Conservation (phyloP, 2,329 filamentous ascomycete species). For the Phyllosticta ampelicida region DNA sequence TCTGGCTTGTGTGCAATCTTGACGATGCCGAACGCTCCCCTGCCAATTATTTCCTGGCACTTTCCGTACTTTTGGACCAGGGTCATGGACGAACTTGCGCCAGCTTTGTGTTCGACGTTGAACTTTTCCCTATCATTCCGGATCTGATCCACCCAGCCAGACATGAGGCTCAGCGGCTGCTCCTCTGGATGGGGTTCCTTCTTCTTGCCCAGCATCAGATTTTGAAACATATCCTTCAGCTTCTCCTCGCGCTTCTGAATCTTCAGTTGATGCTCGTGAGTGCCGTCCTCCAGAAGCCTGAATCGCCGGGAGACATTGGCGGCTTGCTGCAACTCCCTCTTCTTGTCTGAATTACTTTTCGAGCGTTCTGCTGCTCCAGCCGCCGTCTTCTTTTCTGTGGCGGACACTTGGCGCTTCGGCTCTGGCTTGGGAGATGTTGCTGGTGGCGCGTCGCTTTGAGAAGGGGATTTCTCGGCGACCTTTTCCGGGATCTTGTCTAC, state of each 20-base stretch:
- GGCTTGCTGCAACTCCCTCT: constrained; percentile 17
- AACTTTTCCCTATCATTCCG: constrained; percentile 73
- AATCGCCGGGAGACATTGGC: constrained; percentile 36
- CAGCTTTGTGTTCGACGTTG: constrained; percentile 64
- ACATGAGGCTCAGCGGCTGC: constrained; percentile 82
- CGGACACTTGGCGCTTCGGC: constrained; percentile 22
- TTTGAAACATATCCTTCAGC: constrained; percentile 80
- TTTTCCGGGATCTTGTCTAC: constrained; percentile 15
- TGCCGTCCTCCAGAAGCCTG: constrained; percentile 51
- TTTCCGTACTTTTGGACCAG: constrained; percentile 96
- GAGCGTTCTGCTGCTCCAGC: constrained; percentile 3
- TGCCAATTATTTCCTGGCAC: constrained; percentile 92
- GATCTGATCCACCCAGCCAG: constrained; percentile 89
- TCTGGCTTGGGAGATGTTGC: constrained; percentile 16
- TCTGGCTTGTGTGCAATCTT: constrained; percentile 94
- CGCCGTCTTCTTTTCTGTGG: constrained; percentile 14
- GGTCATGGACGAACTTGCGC: constrained; percentile 62
- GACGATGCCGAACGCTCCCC: constrained; percentile 94
- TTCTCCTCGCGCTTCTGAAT: constrained; percentile 90
- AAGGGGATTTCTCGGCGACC: constrained; percentile 19
- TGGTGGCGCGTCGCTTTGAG: constrained; percentile 19
- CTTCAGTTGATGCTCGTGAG: constrained; percentile 80
- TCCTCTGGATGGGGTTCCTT: constrained; percentile 60
- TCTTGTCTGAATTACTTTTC: constrained; percentile 15
- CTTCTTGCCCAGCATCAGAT: constrained; percentile 70